Evolutionary conservation across 2,329 filamentous ascomycete genomes (phyloP), one percentile per base, ranked within the genome.

Genomic region (Cyphellophora attinorum): DNA sequence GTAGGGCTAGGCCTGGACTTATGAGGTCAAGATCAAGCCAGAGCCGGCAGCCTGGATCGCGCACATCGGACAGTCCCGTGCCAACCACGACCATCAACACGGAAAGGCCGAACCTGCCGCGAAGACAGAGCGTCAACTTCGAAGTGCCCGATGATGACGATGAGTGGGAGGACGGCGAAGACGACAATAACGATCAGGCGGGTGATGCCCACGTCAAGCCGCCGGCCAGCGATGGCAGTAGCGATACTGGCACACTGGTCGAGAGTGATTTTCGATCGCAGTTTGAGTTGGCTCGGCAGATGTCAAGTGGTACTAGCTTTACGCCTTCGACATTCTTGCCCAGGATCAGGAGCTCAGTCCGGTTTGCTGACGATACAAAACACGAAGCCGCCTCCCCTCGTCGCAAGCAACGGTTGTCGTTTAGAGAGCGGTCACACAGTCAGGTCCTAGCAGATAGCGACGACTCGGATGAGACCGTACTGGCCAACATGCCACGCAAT

Each of bases 231-330:
- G n/a, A n/a, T n/a, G n/a, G n/a, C n/a, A n/a, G n/a, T n/a, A n/a
- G 4, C 29, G 30, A 14, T 40, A 50, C n/a, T 8, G 27, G 29
- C 11, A 34, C 36, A n/a, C 50, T 63, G 3, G 57, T 61, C 8
- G 52, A 57, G 11, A 54, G 50, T 18, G 51, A 55, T 30, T 63
- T 63, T 38, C 56, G 60, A 3, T 40, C 48, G 5, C 52, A 49
- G 17, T 63, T 62, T 35, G 53, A 52, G 5, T 54, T 61, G 4
- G 45, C 45, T 31, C 45, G 44, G 21, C 38, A 38, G 18, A 11
- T 45, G 18, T 25, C 37, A 14, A 47, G 42, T 23, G 40, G 36
- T 8, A 39, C 41, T 2, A 47, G 45, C 31, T 41, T 49, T 19
- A 30, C 39, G 21, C 8, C 21, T n/a, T 25, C 21, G n/a, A n/a